Base-by-base conservation (phyloP, 805 yeast genomes). In the Blastobotrys chiropterorum region DNA sequence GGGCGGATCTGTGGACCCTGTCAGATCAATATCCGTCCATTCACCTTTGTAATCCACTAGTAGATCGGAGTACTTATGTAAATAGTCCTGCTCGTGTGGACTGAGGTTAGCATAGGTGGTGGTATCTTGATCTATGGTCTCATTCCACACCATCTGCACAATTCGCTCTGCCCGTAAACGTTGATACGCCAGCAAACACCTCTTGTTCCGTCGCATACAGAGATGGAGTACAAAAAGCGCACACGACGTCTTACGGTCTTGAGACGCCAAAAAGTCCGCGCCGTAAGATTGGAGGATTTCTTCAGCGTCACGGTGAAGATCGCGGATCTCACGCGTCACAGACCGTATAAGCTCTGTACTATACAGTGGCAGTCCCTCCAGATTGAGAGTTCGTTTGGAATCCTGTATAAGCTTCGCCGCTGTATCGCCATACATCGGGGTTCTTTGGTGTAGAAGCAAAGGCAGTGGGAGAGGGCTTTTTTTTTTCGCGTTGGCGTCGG, bases 341-440 rank as follows among this genome's bases (percentile, higher is more conserved):
- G 78, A 78, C 39, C 85, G 76, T 3, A 90, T 83, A 4, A 85
- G 67, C 19, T 85, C 92, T 17, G 82, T 81, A 56, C 84, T 86
- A 63, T 84, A 90, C 8, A 78, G 69, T 0, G 97, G 90, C 1
- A 86, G 63, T 13, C 71, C 73, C 7, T 82, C 84, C 31, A 92
- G 69, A 19, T 80, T 76, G 53, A 77, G 77, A 0, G 96, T 72
- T 57, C 98, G 73, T 56, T 90, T 85, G 14, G 97, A 94, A 53
- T 94, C 97, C 38, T 81, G 73, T 1, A 87, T 76, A n/a, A 92
- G 78, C 66, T 92, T 92, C 55, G 81, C 79, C 1, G 92, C 97
- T 3, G 79, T 61, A 60, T 90, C 97, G 26, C 97, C 97, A 61
- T 88, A 88, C 99, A 92, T 92, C n/a, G n/a, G n/a, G n/a, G n/a